These are phyloP conservation scores for Scutellaria galericulata DNA, from an alignment of 257 asterid species.

Conservation along the genomic window DNA sequence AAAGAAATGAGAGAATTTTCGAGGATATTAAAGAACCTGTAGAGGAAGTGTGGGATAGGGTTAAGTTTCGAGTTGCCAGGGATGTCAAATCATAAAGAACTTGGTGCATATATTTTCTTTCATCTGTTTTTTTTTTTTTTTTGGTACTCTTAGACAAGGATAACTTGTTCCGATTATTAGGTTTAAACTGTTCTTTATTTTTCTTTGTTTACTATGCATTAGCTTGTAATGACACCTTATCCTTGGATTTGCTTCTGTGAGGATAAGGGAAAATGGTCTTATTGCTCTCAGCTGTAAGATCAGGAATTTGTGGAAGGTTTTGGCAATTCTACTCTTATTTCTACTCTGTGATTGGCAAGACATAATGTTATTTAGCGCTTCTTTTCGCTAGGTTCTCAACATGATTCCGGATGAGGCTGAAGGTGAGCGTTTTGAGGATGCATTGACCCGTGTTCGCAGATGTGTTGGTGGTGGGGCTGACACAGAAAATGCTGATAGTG, in stretches of 20 bases:
- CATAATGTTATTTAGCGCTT: slow-evolving; percentile 21
- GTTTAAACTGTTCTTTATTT: slow-evolving; percentile 1
- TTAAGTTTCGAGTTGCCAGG: too few relatives aligned
- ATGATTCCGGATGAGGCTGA: slow-evolving; percentile 84
- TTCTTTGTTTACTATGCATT: slow-evolving; percentile 32
- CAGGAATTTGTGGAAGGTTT: slow-evolving; percentile 29
- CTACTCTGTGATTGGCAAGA: slow-evolving; percentile 7
- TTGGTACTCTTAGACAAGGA: too few relatives aligned
- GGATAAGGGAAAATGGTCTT: slow-evolving; percentile 24
- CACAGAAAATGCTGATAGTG: slow-evolving; percentile 95
- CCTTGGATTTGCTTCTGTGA: slow-evolving; percentile 26
- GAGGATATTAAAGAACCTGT: too few relatives aligned
- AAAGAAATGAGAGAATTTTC: too few relatives aligned
- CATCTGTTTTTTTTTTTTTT: too few relatives aligned
- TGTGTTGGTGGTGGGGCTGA: slow-evolving; percentile 88
- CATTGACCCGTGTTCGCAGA: slow-evolving; percentile 77
- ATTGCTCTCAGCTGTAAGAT: slow-evolving; percentile 26
- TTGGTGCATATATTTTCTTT: too few relatives aligned
- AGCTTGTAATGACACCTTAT: slow-evolving; percentile 23
- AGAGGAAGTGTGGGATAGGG: too few relatives aligned
- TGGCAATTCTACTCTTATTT: slow-evolving; percentile 33
- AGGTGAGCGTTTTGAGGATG: slow-evolving; percentile 94
- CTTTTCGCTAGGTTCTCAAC: slow-evolving; percentile 63
- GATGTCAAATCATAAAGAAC: too few relatives aligned
- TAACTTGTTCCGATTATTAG: slow-evolving; percentile 3